Conservation (phyloP, 2,329 filamentous ascomycete genomes). For the Colletotrichum limetticola region DNA sequence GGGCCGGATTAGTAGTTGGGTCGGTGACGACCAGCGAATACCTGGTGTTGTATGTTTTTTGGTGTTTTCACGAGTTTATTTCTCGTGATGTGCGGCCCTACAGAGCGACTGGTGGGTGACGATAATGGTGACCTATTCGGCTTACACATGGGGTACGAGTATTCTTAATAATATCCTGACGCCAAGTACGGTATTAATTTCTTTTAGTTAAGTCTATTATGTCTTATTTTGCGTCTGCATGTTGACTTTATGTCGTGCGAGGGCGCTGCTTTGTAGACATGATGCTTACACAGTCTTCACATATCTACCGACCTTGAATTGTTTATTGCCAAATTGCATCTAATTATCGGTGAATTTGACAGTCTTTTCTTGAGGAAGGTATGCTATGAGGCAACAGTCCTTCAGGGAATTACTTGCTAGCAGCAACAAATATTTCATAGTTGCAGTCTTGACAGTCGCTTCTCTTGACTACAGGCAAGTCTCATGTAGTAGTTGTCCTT, state of each 20-base stretch:
- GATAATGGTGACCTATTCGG: neutral
- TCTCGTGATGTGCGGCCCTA: neutral
- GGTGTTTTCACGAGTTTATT: neutral
- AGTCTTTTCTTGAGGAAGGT: neutral
- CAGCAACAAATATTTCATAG: neutral
- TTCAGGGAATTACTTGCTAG: neutral
- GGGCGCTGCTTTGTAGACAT: too few relatives aligned
- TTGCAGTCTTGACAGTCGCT: neutral
- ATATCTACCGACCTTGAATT: too few relatives aligned
- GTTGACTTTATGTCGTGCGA: too few relatives aligned
- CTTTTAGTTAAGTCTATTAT: too few relatives aligned
- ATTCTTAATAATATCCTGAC: too few relatives aligned
- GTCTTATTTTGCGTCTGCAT: too few relatives aligned
- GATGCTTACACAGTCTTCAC: too few relatives aligned
- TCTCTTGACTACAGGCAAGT: neutral
- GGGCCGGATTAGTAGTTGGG: constrained; percentile 22
- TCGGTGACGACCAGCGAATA: constrained; percentile 29
- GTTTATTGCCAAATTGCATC: too few relatives aligned
- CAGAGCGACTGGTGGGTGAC: neutral
- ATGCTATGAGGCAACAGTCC: neutral
- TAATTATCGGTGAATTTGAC: too few relatives aligned
- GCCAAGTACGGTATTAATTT: too few relatives aligned
- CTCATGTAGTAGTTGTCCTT: neutral
- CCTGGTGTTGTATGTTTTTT: constrained; percentile 28
- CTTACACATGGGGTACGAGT: neutral